A percentile compares a stretch with the other conserved stretches of the same genome.
Conservation (phyloP, 495 filamentous ascomycete genomes). For the Penicillium bovifimosum region DNA sequence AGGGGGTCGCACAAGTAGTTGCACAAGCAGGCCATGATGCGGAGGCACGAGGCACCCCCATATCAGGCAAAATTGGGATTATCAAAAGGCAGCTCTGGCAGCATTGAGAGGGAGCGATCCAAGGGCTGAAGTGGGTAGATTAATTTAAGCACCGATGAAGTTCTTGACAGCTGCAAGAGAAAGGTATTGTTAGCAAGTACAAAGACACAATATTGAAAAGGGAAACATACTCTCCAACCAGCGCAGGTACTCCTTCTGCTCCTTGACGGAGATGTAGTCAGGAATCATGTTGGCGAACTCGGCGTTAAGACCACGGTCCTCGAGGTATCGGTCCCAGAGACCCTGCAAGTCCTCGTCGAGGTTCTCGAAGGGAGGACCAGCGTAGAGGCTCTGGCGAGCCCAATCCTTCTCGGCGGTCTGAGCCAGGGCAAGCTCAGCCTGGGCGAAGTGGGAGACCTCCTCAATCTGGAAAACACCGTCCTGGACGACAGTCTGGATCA, state of each 20-base stretch:
- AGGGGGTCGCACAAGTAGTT: neutral
- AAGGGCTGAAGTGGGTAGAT: neutral
- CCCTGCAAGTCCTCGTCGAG: conserved; percentile 94
- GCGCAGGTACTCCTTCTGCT: conserved; percentile 92
- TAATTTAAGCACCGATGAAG: conserved; percentile 62
- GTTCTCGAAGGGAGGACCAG: conserved; percentile 87
- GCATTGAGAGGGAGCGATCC: neutral
- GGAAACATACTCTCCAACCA: conserved; percentile 72
- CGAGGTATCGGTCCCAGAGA: conserved; percentile 86
- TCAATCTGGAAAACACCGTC: conserved; percentile 86
- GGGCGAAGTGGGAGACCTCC: conserved; percentile 80
- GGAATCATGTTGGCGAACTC: conserved; percentile 84
- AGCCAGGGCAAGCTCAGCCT: conserved; percentile 62
- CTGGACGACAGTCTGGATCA: conserved; percentile 81
- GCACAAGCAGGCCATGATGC: neutral
- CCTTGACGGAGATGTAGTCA: conserved; percentile 97
- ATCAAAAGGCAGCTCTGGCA: neutral
- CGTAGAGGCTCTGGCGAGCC: conserved; percentile 70
- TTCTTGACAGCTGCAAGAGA: conserved; percentile 55
- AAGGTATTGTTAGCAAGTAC: conserved; percentile 10
- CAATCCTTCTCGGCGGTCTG: conserved; percentile 63
- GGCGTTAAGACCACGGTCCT: conserved; percentile 88
- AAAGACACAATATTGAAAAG: neutral
- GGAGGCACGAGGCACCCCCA: neutral
- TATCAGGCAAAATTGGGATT: neutral